Base-by-base conservation (phyloP, 1,139 yeast genomes). In the Debaryomyces fabryi region DNA sequence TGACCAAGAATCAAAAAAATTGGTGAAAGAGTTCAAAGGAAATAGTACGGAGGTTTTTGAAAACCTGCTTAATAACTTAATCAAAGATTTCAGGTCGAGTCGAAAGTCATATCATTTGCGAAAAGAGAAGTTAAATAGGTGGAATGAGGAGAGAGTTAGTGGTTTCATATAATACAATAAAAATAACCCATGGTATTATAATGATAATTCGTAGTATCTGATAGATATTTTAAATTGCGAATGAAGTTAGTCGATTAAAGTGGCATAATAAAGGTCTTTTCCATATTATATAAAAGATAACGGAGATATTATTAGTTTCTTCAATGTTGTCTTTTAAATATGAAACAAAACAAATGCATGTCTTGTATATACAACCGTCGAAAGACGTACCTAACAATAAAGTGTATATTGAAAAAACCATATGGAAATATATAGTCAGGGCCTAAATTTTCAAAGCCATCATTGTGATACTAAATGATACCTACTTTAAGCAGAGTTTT, bases 111-210 rank as follows among this genome's bases (percentile, higher is more conserved):
- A 76, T 51, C 87, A 86, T 63, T 60, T 79, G 47, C 67, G 86
- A 33, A 71, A 69, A 50, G 91, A 85, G 62, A 79, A 83, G 57
- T 63, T 82, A 52, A 77, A 79, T 54, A 67, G 92, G 42, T 77
- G 88, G 78, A 72, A 78, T 46, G 91, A 86, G 59, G 88, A 85
- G 52, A 66, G 92, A 48, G 86, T 86, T 0, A 79, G 82, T 27
- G 88, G 87, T 12, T 63, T 71, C 46, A 53, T 65, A 39, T 67
- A 46, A 49, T 27, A 8, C 3, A 10, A 16, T 24, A 9, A 9
- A 9, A 24, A 24, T 24, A 10, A 10, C 1, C 27, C 10, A 18
- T 18, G 20, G 20, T 18, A 18, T 18, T 3, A 18, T 18, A 4
- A 18, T 18, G 4, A 3, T 18, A 18, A 18, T 18, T 3, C 4